phyloP scores from a whole-genome alignment of 805 yeast species.

The Saccharomycopsis synnaedendra region DNA sequence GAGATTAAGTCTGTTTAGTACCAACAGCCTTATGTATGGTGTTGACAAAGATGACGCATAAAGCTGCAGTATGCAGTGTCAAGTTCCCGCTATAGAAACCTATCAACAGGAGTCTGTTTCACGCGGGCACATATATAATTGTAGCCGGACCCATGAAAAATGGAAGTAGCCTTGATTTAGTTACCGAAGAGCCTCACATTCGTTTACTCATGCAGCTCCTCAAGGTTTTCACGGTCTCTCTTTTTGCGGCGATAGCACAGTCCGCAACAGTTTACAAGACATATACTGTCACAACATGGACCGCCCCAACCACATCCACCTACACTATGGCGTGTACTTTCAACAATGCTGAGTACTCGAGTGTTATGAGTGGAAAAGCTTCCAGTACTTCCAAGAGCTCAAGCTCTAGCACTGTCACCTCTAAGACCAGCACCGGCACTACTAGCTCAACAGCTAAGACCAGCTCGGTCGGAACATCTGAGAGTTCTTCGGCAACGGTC shows the following conservation, averaged over 20 bases:
- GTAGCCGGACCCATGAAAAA: no score
- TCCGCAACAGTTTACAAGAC: conserved; percentile 5
- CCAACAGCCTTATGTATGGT: no score
- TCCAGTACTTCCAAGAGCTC: not conserved
- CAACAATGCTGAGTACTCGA: conserved; percentile 2
- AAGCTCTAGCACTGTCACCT: not conserved
- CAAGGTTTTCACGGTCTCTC: no score
- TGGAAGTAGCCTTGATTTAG: no score
- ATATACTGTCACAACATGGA: conserved; percentile 1
- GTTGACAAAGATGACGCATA: no score
- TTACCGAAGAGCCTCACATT: no score
- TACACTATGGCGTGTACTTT: conserved; percentile 2
- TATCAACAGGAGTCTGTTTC: no score
- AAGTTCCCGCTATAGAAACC: no score
- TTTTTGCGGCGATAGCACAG: not conserved
- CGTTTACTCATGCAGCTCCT: no score
- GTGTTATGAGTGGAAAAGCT: conserved; percentile 1
- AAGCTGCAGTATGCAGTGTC: no score
- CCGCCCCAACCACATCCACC: conserved; percentile 3
- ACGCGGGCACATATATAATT: no score
- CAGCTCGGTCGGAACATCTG: not conserved
- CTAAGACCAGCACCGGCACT: not conserved
- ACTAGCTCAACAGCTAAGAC: not conserved
- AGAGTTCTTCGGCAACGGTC: conserved; percentile 1
- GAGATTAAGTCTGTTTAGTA: no score